Conservation (phyloP, 1,284 basidiomycete species). For the Calocybe gambosa region DNA sequence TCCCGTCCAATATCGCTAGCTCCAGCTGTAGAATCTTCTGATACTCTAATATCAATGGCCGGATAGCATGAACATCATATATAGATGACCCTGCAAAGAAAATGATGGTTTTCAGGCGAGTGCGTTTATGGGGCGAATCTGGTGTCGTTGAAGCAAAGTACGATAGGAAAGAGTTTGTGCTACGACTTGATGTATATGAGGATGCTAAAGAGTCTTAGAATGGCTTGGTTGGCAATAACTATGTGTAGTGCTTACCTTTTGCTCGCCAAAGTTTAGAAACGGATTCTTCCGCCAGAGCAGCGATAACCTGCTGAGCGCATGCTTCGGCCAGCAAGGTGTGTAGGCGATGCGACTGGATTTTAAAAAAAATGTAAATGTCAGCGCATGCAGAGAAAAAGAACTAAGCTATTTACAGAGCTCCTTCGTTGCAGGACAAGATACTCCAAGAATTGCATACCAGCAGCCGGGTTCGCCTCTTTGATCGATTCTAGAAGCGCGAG, state of each 20-base stretch:
- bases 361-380: background rate
- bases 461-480: constrained; percentile 46
- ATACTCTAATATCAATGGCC: constrained; percentile 39
- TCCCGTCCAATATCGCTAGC: constrained; percentile 74
- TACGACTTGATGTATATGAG: constrained; percentile 41
- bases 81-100: constrained; percentile 71
- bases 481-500: constrained; percentile 49
- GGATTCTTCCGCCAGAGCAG: constrained; percentile 40
- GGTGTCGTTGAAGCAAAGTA: constrained; percentile 68
- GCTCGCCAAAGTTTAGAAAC: constrained; percentile 65
- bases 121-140: constrained; percentile 65
- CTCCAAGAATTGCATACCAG: constrained; percentile 72
- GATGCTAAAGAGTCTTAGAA: constrained; percentile 28
- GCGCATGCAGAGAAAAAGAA: constrained; percentile 4
- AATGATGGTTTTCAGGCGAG: constrained; percentile 69
- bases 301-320: constrained; percentile 52
- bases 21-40: constrained; percentile 63
- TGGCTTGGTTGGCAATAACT: too few relatives aligned
- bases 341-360: constrained; percentile 46
- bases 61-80: constrained; percentile 54
- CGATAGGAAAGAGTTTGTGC: constrained; percentile 42
- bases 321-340: constrained; percentile 54
- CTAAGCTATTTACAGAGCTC: constrained; percentile 39
- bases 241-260: constrained; percentile 41
- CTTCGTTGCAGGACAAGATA: constrained; percentile 70